Evolutionary conservation across 192 early-diverging fungal species (phyloP), one percentile per base, ranked within the genome.

Genomic region (Fimicolochytrium jonesii): DNA sequence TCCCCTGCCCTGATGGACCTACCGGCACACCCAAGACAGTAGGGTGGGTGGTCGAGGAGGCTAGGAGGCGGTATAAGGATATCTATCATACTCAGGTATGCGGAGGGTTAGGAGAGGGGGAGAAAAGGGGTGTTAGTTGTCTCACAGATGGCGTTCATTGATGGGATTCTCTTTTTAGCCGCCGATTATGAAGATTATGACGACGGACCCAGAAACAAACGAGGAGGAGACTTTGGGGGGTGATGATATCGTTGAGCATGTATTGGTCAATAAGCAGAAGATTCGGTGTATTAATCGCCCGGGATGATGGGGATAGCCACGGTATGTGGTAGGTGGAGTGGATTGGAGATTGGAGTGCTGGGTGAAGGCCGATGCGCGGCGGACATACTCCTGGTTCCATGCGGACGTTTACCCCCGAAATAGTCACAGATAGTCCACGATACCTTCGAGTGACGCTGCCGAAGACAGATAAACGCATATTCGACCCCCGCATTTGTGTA

Each of bases 21-120:
- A 18, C 18, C 11, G 68, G 68, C 17, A 70, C 68, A n/a, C 68
- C 68, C 2, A 70, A 70, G 31, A 70, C 68, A 2, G 34, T 70
- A 0, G 41, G 61, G 11, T 70, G 68, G 68, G 47, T 70, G 5
- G n/a, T 54, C 11, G 56, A 59, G 4, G 68, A 70, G 48, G 59
- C 68, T 9, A 22, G 44, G 30, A 18, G 59, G 41, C 41, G 68
- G 41, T 70, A 49, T 59, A 41, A 56, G 41, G 49, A 70, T 10
- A 54, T 68, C n/a, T 61, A 68, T 43, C 6, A 34, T 6, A 31
- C 36, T 6, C 31, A 58, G 64, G 64, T 57, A 36, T 47, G 45
- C 22, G 31, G 30, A 53, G 51, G 30, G 51, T 13, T 10, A 53
- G 32, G 22, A 53, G 30, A 53, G 51, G 30, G 51, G 22, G 20